These are phyloP conservation scores for Pseudocercospora fuligena DNA, from an alignment of 2,329 filamentous ascomycete genomes.

Conservation along the genomic window DNA sequence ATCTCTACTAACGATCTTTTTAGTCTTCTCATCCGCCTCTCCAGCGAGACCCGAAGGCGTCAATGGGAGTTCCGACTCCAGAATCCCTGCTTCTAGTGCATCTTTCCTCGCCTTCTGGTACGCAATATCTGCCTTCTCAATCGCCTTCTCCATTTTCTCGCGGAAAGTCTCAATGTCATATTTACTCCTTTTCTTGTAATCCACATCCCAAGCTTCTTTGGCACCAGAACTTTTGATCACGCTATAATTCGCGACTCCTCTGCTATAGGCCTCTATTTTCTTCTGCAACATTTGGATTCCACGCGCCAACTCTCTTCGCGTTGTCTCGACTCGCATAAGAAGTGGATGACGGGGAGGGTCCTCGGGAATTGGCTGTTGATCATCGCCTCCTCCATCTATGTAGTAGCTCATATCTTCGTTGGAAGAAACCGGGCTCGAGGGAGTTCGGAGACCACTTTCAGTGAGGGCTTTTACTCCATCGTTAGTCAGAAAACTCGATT, in stretches of 20 bases:
- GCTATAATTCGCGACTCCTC: background rate
- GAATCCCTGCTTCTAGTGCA: background rate
- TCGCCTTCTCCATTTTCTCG: background rate
- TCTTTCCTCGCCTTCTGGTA: background rate
- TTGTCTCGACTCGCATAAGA: too few relatives aligned
- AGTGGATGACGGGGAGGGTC: too few relatives aligned
- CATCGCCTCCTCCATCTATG: too few relatives aligned
- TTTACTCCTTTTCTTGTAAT: background rate
- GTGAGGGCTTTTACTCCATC: too few relatives aligned
- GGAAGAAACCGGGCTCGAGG: too few relatives aligned
- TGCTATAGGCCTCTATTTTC: background rate
- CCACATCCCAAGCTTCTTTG: background rate
- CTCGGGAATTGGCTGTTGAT: too few relatives aligned
- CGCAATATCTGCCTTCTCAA: background rate
- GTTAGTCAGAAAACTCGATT: too few relatives aligned
- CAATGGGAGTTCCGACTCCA: background rate
- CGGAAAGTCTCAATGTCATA: background rate
- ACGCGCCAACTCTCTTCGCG: background rate
- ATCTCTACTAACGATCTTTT: background rate
- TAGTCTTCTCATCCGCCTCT: background rate
- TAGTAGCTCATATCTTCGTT: too few relatives aligned
- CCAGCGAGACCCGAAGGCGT: background rate
- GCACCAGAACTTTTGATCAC: background rate
- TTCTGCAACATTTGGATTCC: background rate
- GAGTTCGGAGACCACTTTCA: too few relatives aligned